Evolutionary conservation across 495 filamentous ascomycete genomes (phyloP).

Genomic region (Penicillium lividum): DNA sequence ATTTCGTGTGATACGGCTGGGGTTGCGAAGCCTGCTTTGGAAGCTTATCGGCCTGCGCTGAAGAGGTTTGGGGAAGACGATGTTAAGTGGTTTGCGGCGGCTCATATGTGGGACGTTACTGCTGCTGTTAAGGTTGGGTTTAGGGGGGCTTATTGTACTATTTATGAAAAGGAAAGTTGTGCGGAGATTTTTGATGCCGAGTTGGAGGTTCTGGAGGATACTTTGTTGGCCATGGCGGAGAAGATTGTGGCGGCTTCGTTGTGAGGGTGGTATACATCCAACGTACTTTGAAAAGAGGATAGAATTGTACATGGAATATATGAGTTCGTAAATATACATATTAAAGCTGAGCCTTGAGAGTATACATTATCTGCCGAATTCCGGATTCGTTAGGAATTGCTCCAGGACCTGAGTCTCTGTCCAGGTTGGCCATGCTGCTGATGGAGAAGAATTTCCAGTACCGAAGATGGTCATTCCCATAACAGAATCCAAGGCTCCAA

Average conservation of each 20-base stretch:
- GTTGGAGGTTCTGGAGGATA: constrained; percentile 33
- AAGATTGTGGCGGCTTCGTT: constrained; percentile 27
- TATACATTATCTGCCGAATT: constrained; percentile 5
- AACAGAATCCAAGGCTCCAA: constrained; percentile 16
- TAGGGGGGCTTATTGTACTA: constrained; percentile 34
- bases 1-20: constrained; percentile 37
- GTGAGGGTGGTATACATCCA: neutral
- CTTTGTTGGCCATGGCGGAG: constrained; percentile 31
- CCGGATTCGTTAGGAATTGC: constrained; percentile 21
- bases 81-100: constrained; percentile 38
- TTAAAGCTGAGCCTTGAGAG: neutral
- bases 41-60: constrained; percentile 29
- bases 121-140: constrained; percentile 35
- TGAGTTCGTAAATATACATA: neutral
- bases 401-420: constrained; percentile 28
- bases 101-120: constrained; percentile 45
- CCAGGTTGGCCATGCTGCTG: constrained; percentile 25
- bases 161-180: constrained; percentile 37
- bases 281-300: neutral
- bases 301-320: neutral
- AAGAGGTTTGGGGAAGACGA: constrained; percentile 16
- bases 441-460: constrained; percentile 14
- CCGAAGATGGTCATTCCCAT: constrained; percentile 23
- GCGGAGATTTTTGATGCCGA: constrained; percentile 29
- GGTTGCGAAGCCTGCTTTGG: constrained; percentile 35